These are phyloP conservation scores for Kalmusia sp. DNA, from an alignment of 2,329 filamentous ascomycete species.

Conservation along the genomic window DNA sequence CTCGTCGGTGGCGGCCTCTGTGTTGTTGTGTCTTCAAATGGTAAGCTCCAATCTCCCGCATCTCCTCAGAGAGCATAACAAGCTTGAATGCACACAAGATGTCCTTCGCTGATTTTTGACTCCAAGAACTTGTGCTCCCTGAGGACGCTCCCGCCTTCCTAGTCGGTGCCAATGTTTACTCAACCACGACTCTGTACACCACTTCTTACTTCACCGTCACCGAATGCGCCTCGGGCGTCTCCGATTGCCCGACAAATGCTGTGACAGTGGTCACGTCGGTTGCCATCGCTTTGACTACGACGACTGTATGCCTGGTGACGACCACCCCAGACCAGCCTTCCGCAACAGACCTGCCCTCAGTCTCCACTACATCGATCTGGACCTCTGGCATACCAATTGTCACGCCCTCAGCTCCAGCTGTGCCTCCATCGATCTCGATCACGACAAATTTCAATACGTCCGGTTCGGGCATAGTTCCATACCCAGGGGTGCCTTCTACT, in stretches of 20 bases:
- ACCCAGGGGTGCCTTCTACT: neutral
- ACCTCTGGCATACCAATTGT: neutral
- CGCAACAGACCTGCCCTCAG: neutral
- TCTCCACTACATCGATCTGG: neutral
- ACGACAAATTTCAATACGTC: conserved; percentile 1
- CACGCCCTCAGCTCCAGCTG: neutral
- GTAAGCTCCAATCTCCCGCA: conserved; percentile 15
- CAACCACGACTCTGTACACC: conserved; percentile 31
- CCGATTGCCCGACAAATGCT: conserved; percentile 46
- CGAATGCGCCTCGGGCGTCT: conserved; percentile 33
- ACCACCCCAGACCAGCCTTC: neutral
- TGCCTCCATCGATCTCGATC: neutral
- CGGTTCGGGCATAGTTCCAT: neutral
- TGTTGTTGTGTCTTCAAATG: conserved; percentile 25
- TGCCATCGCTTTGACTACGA: conserved; percentile 41
- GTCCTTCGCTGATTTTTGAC: too few species aligned
- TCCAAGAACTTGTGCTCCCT: too few species aligned
- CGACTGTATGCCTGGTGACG: conserved; percentile 15
- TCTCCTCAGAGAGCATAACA: too few species aligned
- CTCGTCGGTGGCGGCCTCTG: conserved; percentile 32
- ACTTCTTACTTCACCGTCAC: conserved; percentile 37
- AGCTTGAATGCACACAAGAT: too few species aligned
- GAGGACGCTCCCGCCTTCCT: conserved; percentile 11
- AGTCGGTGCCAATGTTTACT: conserved; percentile 36
- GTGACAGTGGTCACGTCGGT: conserved; percentile 48